Conservation (phyloP, 345 rosid species). For the Passiflora organensis region DNA sequence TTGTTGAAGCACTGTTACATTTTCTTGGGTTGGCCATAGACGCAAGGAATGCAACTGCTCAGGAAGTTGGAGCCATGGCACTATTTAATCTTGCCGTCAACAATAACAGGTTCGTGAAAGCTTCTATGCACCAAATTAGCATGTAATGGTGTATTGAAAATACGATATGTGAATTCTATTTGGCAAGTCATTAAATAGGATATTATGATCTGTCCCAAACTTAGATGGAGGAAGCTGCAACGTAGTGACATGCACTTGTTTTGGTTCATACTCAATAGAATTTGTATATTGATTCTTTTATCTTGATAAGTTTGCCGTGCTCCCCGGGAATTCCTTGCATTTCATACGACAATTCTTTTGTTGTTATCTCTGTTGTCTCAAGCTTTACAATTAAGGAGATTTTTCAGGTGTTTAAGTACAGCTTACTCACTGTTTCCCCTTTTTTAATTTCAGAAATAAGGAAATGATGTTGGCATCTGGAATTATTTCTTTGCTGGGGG, state of each 20-base stretch:
- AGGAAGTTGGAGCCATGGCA: conserved; percentile 88
- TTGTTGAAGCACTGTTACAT: conserved; percentile 63
- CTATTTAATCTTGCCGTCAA: conserved; percentile 92
- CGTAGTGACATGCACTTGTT: no score
- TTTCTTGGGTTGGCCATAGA: conserved; percentile 58
- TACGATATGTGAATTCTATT: no score
- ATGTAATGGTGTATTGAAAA: no score
- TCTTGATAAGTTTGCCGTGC: no score
- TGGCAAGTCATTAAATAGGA: no score
- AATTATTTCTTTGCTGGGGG: conserved; percentile 58
- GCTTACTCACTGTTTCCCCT: conserved; percentile 12
- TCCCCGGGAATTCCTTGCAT: no score
- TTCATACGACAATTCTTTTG: neutral
- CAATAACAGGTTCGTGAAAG: conserved; percentile 77
- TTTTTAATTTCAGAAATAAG: conserved; percentile 59
- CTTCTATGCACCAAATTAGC: neutral
- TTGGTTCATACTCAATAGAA: neutral
- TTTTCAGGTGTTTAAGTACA: conserved; percentile 1
- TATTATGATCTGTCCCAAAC: no score
- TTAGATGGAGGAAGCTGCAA: no score
- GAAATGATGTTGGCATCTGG: conserved; percentile 72
- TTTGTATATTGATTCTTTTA: neutral
- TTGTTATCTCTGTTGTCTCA: neutral
- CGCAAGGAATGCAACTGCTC: conserved; percentile 41
- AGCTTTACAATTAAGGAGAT: neutral